A percentile compares a stretch with the other conserved stretches of the same genome.
Evolutionary conservation across 495 filamentous ascomycete genomes (phyloP).

Genomic region (Astrothelium subdiscretum): DNA sequence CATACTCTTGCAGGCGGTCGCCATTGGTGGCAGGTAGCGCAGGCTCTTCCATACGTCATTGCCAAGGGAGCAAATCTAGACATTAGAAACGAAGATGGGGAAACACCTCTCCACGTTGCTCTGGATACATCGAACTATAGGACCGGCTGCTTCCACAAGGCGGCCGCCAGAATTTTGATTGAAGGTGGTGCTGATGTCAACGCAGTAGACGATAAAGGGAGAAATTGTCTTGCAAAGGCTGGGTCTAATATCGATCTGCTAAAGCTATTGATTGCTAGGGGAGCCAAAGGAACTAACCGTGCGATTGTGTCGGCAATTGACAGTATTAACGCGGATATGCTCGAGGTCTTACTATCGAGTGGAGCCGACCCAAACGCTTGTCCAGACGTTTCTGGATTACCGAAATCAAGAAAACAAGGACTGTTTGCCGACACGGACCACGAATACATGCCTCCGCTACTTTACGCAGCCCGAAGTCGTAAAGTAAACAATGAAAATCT

Average conservation of each 20-base stretch:
- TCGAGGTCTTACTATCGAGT: neutral
- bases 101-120: constrained; percentile 34
- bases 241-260: neutral
- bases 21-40: constrained; percentile 35
- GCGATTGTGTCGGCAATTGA: neutral
- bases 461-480: neutral
- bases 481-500: neutral
- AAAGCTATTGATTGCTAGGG: constrained; percentile 4
- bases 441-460: neutral
- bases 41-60: constrained; percentile 34
- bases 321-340: neutral
- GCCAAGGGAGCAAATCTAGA: constrained; percentile 33
- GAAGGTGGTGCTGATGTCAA: constrained; percentile 31
- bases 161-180: constrained; percentile 24
- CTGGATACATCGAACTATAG: constrained; percentile 8
- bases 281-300: neutral
- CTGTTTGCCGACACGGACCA: neutral
- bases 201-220: constrained; percentile 18
- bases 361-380: neutral
- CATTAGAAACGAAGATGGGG: constrained; percentile 23
- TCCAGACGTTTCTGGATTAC: neutral
- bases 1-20: constrained; percentile 28
- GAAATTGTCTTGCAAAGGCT: constrained; percentile 5
- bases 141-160: constrained; percentile 7
- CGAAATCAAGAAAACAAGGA: neutral